phyloP scores from a whole-genome alignment of 2,329 filamentous ascomycete species.

The Drechslerella stenobrocha region DNA sequence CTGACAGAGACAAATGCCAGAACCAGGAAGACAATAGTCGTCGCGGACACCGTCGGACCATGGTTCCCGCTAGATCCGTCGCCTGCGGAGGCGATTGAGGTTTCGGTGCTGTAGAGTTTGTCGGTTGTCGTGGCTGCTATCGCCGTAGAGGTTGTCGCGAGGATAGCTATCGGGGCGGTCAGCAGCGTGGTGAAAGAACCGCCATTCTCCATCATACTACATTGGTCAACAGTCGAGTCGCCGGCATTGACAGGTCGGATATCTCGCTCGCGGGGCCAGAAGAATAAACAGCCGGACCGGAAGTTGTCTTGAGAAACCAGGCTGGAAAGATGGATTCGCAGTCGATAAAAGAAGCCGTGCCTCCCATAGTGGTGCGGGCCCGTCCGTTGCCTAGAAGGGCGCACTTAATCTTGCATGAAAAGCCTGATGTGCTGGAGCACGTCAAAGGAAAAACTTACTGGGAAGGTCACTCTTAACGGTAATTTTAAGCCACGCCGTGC shows the following conservation, averaged over 20 bases:
- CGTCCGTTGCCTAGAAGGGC: constrained; percentile 48
- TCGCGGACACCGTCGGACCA: constrained; percentile 45
- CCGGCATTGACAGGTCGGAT: constrained; percentile 42
- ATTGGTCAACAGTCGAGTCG: constrained; percentile 28
- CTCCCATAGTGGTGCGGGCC: constrained; percentile 48
- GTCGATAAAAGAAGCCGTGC: constrained; percentile 42
- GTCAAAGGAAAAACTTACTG: constrained; percentile 44
- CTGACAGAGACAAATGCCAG: constrained; percentile 50
- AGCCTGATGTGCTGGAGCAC: constrained; percentile 48
- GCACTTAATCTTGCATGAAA: constrained; percentile 50
- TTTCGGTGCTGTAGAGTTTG: constrained; percentile 46
- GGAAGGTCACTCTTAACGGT: constrained; percentile 45
- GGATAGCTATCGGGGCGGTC: constrained; percentile 45
- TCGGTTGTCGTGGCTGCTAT: constrained; percentile 21
- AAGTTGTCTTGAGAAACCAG: constrained; percentile 32
- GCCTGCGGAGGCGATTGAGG: constrained; percentile 26
- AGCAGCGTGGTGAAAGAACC: constrained; percentile 46
- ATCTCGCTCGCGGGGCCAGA: constrained; percentile 44
- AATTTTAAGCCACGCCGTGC: constrained; percentile 47
- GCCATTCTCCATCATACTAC: constrained; percentile 49
- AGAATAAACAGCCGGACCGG: too few relatives aligned
- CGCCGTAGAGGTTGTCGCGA: constrained; percentile 24
- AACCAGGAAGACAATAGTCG: constrained; percentile 50
- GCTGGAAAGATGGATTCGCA: constrained; percentile 25
- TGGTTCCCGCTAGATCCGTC: constrained; percentile 36